Evolutionary conservation across 805 yeast species (phyloP).

Genomic region (Candida incommunis): DNA sequence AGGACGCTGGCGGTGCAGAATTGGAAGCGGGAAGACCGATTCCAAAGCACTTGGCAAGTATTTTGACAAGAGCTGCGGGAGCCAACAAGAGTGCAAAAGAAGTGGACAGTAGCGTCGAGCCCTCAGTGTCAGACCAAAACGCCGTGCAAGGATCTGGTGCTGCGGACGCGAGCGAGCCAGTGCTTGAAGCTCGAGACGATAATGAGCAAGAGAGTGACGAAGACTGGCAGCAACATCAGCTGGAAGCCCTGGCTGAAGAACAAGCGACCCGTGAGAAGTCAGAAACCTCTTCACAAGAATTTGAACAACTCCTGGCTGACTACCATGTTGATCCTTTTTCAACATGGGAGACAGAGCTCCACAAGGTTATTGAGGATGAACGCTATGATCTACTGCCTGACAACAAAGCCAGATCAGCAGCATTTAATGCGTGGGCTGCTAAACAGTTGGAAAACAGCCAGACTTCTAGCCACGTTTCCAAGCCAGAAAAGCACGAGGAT

Average conservation of each 20-base stretch:
- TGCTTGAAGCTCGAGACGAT: neutral
- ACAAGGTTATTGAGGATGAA: conserved; percentile 28
- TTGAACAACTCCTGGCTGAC: conserved; percentile 24
- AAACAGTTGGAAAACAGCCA: conserved; percentile 7
- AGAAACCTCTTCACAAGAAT: conserved; percentile 9
- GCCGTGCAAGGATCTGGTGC: neutral
- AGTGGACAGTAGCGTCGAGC: neutral
- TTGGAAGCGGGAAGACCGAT: neutral
- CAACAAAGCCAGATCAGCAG: conserved; percentile 22
- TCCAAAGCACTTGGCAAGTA: neutral
- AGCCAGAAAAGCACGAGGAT: neutral
- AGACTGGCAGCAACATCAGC: neutral
- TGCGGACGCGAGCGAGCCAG: too few species aligned
- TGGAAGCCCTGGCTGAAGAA: neutral
- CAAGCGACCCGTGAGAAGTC: neutral
- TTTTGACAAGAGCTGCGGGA: neutral
- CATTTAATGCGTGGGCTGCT: conserved; percentile 34
- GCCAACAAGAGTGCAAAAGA: neutral
- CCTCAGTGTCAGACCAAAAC: neutral
- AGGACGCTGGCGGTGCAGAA: neutral
- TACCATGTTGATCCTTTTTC: conserved; percentile 28
- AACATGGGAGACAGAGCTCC: conserved; percentile 34
- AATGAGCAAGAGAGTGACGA: neutral
- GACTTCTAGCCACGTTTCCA: conserved; percentile 3
- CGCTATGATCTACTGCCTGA: conserved; percentile 24